Base-by-base conservation (phyloP, 2,329 filamentous ascomycete genomes). In the Paraphaeosphaeria minitans region DNA sequence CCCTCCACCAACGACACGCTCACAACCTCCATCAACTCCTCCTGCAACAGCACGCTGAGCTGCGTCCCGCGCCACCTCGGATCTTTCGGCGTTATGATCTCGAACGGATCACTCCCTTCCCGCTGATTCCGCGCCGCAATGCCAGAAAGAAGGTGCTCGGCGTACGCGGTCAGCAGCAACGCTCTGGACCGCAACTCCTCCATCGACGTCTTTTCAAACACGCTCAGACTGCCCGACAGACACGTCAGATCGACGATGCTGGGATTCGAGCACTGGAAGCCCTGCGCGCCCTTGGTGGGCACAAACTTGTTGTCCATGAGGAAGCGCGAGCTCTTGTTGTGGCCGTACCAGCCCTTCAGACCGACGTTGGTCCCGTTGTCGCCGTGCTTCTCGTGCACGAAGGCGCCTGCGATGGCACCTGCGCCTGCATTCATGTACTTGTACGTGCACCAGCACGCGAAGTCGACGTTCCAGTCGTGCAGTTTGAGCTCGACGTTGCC, bases 371-470 rank as follows among this genome's bases (percentile, higher is more conserved):
- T 92, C 5, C 64, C 66, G 41, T 90, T 87, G 42, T 77, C 74
- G 48, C 89, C 87, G 73, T 95, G 89, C 53, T 81, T 83, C 70
- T 90, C 85, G 75, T 96, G 92, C 6, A 97, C 88, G 67, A 92
- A 97, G 1, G 89, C 82, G 0, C 89, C 92, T 1, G 86, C 91
- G 62, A 95, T 94, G 12, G 88, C 83, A 4, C 93, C 93, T 0
- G 93, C 91, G 0, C 93, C 93, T 12, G 88, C 87, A 72, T 96
- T 96, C 74, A 96, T 84, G 79, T 97, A 97, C 80, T 97, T 97
- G 83, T 96, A 97, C 3, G 88, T 93, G 78, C 93, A 97, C 93
- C 93, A 97, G 57, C 85, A 91, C 4, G 93, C 92, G 69, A 96
- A 96, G 75, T 97, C 93, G 29, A 96, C 92, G 65, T 90, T 83